Evolutionary conservation across 148 eudicot genomes (phyloP), one percentile per base, ranked within the genome.

Genomic region (Beta vulgaris): DNA sequence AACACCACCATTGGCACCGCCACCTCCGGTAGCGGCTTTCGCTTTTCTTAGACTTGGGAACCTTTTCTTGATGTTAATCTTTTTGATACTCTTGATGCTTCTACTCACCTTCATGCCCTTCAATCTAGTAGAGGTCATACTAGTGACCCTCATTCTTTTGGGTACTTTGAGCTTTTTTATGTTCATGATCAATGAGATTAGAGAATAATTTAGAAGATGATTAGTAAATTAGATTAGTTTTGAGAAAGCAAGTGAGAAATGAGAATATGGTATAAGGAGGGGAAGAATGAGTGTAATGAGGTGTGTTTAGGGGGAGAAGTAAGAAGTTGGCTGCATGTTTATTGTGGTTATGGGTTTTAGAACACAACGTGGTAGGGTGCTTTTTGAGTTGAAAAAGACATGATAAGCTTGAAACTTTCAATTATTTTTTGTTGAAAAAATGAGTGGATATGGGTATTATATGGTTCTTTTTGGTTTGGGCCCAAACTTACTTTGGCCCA

Each of bases 101-200:
- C 59, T 72, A 35, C 73, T 59, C 69, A 81, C 62, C 76, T 71
- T 80, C 76, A 80, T 71, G 7, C 83, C 83, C 76, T 51, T 72
- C 11, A 72, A 55, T 36, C 72, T 81, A 51, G 69, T 48, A 19
- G 68, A n/a, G 40, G 59, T 62, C 11, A 64, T 62, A 34, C 55
- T 79, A 0, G 70, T 36, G 18, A 80, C 73, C 79, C 73, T 76
- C 79, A 80, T 80, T 58, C 49, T 75, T 66, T 64, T 71, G 32
- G 79, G 83, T 16, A 80, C 32, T 76, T 58, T 76, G 3, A 80
- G 69, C 73, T 65, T 81, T 67, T 71, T 81, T 7, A 81, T 21
- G 83, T 81, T 81, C 83, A 81, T 81, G 13, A 21, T 26, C 3
- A 53, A 16, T 21, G 7, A 44, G 36, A 18, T 55, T n/a, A n/a